Evolutionary conservation across 2,329 filamentous ascomycete species (phyloP), one percentile per base, ranked within the genome.

Genomic region (Cercospora canescens): DNA sequence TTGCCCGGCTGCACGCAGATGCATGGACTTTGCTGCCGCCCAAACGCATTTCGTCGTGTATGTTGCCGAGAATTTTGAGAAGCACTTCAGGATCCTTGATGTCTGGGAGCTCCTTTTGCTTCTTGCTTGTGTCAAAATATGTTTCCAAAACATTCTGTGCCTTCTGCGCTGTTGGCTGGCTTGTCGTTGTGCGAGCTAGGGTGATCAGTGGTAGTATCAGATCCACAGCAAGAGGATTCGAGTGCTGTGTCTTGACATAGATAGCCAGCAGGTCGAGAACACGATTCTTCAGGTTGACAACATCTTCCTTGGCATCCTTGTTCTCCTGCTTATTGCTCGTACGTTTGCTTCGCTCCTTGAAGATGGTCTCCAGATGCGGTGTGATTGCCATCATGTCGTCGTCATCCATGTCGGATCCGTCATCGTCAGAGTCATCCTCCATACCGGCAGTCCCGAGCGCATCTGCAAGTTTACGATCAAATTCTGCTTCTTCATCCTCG

Each of bases 331-430:
- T 95, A 75, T 91, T 90, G 76, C 85, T 89, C 39, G 71, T 71
- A 16, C 83, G 81, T 16, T 82, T 82, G 77, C 92, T 89, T 57
- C 89, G 88, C 70, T 94, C 89, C 70, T 89, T 88, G 84, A 98
- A 96, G 68, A 97, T 92, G 69, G 92, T 91, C 59, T 89, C 88
- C 4, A 99, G 87, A 75, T 94, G 90, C 11, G 87, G 86, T 74
- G 98, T 94, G 16, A 98, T 83, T 3, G 89, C 89, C 80, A 97
- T 89, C 95, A 98, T 98, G 76, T 97, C 91, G 18, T 94, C 93
- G 79, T 98, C 94, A 67, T 93, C 91, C 93, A 99, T 97, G 79
- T 97, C 92, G 2, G 87, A 88, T 67, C 86, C 87, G 24, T 83
- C 80, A 66, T 91, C 90, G 12, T 83, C 84, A 9, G 86, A 86